Evolutionary conservation across 2,329 filamentous ascomycete species (phyloP).

Genomic region (Colletotrichum sp.): DNA sequence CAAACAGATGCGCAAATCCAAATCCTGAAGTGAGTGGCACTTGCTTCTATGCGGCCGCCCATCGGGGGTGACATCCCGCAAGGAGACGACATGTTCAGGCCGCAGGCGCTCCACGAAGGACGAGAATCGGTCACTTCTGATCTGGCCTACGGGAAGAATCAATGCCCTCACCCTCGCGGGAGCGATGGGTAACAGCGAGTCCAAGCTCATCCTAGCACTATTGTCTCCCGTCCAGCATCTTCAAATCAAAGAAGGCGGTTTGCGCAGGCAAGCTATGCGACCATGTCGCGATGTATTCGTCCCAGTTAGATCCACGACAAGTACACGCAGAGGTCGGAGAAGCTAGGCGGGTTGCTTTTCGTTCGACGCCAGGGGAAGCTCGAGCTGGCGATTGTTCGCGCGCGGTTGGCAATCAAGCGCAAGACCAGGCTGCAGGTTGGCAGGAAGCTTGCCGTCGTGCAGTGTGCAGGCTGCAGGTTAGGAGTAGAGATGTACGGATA

Average conservation of each 20-base stretch:
- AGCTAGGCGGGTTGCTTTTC: neutral
- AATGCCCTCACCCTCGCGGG: constrained; percentile 90
- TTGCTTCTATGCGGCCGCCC: constrained; percentile 84
- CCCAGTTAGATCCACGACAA: neutral
- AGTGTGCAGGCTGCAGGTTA: neutral
- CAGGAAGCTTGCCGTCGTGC: neutral
- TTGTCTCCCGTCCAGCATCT: constrained; percentile 25
- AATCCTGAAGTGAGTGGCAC: constrained; percentile 25
- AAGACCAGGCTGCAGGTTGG: neutral
- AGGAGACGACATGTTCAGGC: constrained; percentile 79
- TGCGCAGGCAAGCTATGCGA: constrained; percentile 13
- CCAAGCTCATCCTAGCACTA: constrained; percentile 78
- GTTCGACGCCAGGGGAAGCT: neutral
- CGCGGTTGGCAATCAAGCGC: neutral
- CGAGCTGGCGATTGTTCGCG: neutral
- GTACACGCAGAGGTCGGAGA: neutral
- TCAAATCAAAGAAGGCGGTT: neutral
- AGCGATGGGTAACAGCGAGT: constrained; percentile 88
- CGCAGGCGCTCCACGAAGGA: constrained; percentile 80
- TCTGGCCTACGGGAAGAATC: constrained; percentile 84
- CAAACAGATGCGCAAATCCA: neutral
- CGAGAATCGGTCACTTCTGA: constrained; percentile 81
- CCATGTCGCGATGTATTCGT: constrained; percentile 13
- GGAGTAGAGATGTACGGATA: neutral
- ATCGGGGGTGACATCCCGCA: constrained; percentile 88